These are phyloP conservation scores for Globisporangium alternatum DNA, from an alignment of 352 stramenopile genomes.

Conservation along the genomic window DNA sequence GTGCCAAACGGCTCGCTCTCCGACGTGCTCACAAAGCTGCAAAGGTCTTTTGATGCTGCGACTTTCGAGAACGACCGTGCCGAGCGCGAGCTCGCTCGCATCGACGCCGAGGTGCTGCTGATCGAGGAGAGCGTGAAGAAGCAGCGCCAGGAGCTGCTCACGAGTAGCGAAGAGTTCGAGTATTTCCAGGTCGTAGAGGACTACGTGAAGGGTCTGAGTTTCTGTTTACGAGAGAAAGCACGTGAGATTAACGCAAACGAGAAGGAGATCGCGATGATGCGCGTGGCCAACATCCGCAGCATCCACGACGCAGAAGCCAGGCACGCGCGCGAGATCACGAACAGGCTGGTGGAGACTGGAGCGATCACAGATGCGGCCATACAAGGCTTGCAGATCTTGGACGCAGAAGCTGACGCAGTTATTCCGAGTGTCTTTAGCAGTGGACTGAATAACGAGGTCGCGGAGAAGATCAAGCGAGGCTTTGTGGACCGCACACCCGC, in stretches of 20 bases:
- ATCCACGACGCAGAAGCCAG: slow-evolving; percentile 12
- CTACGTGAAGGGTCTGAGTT: slow-evolving; percentile 70
- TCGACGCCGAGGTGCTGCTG: slow-evolving; percentile 46
- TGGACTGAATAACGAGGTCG: not conserved
- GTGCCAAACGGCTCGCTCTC: slow-evolving; percentile 43
- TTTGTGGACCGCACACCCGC: slow-evolving; percentile 21
- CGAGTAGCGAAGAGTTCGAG: slow-evolving; percentile 68
- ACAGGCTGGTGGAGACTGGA: not conserved
- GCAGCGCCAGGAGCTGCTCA: slow-evolving; percentile 48
- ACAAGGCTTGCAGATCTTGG: slow-evolving; percentile 8
- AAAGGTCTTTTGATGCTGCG: slow-evolving; percentile 43
- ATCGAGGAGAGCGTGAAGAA: slow-evolving; percentile 38
- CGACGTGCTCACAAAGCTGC: slow-evolving; percentile 48
- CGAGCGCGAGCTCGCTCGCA: slow-evolving; percentile 43
- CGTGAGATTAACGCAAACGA: slow-evolving; percentile 47
- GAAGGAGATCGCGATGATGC: slow-evolving; percentile 24
- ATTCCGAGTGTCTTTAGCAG: not conserved
- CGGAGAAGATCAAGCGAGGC: slow-evolving; percentile 19
- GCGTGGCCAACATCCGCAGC: slow-evolving; percentile 11
- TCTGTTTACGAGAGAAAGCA: slow-evolving; percentile 69
- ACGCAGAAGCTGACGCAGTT: not conserved
- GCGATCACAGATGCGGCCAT: slow-evolving; percentile 4
- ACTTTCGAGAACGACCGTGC: slow-evolving; percentile 45
- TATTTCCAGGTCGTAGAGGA: slow-evolving; percentile 78
- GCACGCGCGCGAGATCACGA: slow-evolving; percentile 3